Evolutionary conservation across 352 stramenopile genomes (phyloP), one percentile per base, ranked within the genome.

Genomic region (Phytophthora idaei): DNA sequence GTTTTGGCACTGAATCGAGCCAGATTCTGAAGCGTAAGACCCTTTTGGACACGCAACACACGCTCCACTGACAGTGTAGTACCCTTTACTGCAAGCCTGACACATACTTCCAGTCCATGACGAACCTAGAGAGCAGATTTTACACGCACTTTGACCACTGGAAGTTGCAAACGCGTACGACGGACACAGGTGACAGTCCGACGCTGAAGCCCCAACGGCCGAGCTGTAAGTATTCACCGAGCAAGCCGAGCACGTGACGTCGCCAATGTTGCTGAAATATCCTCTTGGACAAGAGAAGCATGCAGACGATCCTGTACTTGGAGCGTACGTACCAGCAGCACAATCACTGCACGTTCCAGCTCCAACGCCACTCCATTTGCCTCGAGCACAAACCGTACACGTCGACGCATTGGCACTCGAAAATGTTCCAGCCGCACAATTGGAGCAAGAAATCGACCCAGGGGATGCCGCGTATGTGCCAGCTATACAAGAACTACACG

Each of bases 261-360:
- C 67, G 1, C 73, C 69, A 2, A 21, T n/a, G 51, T 80, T 75
- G 50, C 83, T 92, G 71, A 78, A 90, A 60, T 86, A 89, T 5
- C 85, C 85, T 52, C 66, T 59, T 0, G 83, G 81, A 41, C 85
- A 93, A 17, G 74, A 60, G 27, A 79, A 83, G 32, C 85, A 93
- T 0, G 61, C 42, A 0, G 63, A 57, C 8, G 77, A 81, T 2
- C 81, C 77, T 4, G 49, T 74, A 32, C 50, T 71, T 21, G 85
- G 76, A 0, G 68, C 78, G 29, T 83, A 92, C 29, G 77, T 77
- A 0, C 85, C 85, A 9, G 74, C 67, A 1, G 67, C 42, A 34
- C 83, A 93, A 52, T 66, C 61, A 5, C 37, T 58, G 52, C 85
- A 93, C 8, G 45, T 46, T 0, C 71, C 53, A 27, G 78, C 69